phyloP scores from a whole-genome alignment of 352 stramenopile genomes.

The Globisporangium spiculum region DNA sequence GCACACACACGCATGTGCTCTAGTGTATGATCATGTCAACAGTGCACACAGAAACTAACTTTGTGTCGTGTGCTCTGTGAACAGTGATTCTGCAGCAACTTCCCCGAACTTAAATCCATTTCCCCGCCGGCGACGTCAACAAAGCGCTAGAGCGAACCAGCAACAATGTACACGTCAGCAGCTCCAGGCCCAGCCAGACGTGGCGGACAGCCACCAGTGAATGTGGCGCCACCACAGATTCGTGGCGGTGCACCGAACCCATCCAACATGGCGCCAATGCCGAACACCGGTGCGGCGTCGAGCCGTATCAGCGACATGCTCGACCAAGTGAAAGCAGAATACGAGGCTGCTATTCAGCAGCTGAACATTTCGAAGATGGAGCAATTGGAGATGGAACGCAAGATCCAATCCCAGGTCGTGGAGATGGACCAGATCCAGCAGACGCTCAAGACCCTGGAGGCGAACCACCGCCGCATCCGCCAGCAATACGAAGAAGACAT shows the following conservation, averaged over 20 bases:
- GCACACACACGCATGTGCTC: background rate
- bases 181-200: constrained; percentile 55
- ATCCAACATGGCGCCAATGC: constrained; percentile 40
- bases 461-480: constrained; percentile 77
- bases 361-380: constrained; percentile 88
- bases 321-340: constrained; percentile 83
- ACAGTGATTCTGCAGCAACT: constrained; percentile 7
- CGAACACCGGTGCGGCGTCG: constrained; percentile 39
- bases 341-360: constrained; percentile 80
- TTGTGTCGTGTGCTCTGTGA: background rate
- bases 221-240: constrained; percentile 59
- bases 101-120: background rate
- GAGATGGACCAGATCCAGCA: constrained; percentile 90
- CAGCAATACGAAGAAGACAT: constrained; percentile 87
- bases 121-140: background rate
- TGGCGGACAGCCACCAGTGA: constrained; percentile 53
- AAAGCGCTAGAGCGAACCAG: background rate
- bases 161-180: constrained; percentile 68
- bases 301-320: constrained; percentile 79
- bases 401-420: constrained; percentile 83
- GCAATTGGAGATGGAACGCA: constrained; percentile 85
- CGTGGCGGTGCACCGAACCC: constrained; percentile 49
- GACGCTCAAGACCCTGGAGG: constrained; percentile 79
- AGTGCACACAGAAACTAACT: background rate
- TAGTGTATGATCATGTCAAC: no score